Evolutionary conservation across 2,329 filamentous ascomycete species (phyloP).

Genomic region (Colletotrichum echinochloae): DNA sequence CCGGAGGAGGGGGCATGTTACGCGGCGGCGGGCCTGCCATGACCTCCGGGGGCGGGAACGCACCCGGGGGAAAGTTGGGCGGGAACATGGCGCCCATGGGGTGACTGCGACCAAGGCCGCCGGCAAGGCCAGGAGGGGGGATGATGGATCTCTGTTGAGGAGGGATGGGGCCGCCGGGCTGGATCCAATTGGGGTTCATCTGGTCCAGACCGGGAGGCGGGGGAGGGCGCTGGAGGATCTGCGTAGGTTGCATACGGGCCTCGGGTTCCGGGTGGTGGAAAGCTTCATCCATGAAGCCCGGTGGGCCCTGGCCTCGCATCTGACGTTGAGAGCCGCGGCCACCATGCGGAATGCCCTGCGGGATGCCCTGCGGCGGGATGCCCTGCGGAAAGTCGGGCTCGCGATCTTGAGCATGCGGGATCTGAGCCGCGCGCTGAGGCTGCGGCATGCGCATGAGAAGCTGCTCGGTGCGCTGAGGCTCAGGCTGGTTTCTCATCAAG

Average conservation of each 20-base stretch:
- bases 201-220: slow-evolving; percentile 71
- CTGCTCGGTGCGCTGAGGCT: slow-evolving; percentile 63
- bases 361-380: neutral
- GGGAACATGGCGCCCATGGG: slow-evolving; percentile 71
- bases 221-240: slow-evolving; percentile 74
- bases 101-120: slow-evolving; percentile 54
- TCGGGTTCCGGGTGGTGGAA: slow-evolving; percentile 64
- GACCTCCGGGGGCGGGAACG: slow-evolving; percentile 61
- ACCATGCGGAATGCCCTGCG: slow-evolving; percentile 47
- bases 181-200: slow-evolving; percentile 68
- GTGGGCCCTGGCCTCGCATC: slow-evolving; percentile 60
- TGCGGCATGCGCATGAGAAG: slow-evolving; percentile 65
- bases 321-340: slow-evolving; percentile 52
- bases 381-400: slow-evolving; percentile 59
- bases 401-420: slow-evolving; percentile 60
- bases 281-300: slow-evolving; percentile 66
- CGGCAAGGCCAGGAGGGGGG: slow-evolving; percentile 69
- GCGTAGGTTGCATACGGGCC: slow-evolving; percentile 67
- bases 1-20: slow-evolving; percentile 69
- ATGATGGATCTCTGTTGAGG: slow-evolving; percentile 60
- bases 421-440: slow-evolving; percentile 61
- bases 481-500: slow-evolving; percentile 74
- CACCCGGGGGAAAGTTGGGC: slow-evolving; percentile 68
- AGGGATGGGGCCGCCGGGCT: slow-evolving; percentile 57
- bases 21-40: slow-evolving; percentile 64